Evolutionary conservation across 2,329 filamentous ascomycete genomes (phyloP).

Genomic region (Penicillium sp.): DNA sequence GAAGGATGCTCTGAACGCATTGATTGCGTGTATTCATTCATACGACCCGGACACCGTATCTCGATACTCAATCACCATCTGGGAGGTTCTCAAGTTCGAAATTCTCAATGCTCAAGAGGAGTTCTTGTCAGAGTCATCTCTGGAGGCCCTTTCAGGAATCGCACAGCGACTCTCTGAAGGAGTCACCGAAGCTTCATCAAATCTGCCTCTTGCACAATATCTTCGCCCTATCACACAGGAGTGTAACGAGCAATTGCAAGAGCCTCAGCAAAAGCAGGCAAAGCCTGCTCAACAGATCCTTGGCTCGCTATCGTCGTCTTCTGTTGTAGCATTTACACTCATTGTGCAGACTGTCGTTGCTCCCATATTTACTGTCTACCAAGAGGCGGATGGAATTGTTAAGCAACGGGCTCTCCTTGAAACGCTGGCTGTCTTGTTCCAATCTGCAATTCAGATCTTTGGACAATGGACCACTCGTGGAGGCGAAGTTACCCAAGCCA

Average conservation of each 20-base stretch:
- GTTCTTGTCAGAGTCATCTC: conserved; percentile 60
- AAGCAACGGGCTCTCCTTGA: conserved; percentile 64
- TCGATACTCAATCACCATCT: conserved; percentile 63
- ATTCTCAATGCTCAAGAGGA: conserved; percentile 67
- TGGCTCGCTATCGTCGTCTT: conserved; percentile 56
- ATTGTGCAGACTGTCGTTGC: conserved; percentile 58
- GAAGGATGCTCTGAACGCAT: conserved; percentile 65
- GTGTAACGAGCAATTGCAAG: conserved; percentile 66
- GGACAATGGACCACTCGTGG: conserved; percentile 54
- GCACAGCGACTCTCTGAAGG: conserved; percentile 54
- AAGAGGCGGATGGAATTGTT: conserved; percentile 60
- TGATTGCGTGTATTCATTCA: conserved; percentile 58
- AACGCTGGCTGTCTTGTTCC: conserved; percentile 58
- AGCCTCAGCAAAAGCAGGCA: conserved; percentile 68
- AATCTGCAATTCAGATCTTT: conserved; percentile 58
- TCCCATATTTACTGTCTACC: conserved; percentile 59
- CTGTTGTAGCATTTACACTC: conserved; percentile 54
- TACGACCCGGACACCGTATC: conserved; percentile 62
- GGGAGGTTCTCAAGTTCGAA: conserved; percentile 69
- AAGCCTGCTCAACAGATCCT: conserved; percentile 64
- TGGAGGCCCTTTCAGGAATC: conserved; percentile 56
- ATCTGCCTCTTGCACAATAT: conserved; percentile 52
- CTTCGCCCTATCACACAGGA: conserved; percentile 64
- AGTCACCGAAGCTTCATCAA: conserved; percentile 37
- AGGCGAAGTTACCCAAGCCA: conserved; percentile 37